Base-by-base conservation (phyloP, 1,284 basidiomycete species). In the Pseudozyma sp. region DNA sequence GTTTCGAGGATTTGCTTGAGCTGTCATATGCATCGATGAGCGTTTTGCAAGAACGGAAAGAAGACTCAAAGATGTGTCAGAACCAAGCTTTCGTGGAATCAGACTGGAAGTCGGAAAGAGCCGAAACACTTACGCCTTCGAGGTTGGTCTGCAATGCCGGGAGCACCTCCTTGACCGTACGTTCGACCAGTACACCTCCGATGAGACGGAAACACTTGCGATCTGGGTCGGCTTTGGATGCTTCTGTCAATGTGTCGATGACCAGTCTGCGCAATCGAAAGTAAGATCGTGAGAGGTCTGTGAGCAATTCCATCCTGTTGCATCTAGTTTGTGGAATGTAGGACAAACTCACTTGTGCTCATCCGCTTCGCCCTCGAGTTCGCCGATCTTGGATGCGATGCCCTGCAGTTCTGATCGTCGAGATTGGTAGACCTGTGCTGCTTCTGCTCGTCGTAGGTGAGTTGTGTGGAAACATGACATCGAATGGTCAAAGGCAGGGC, bases 171-270 rank as follows among this genome's bases (percentile, higher is more conserved):
- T 92, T 91, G 47, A 99, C 97, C 0, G 94, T 98, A 49, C 95
- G 89, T 85, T 99, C 94, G 30, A 98, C 95, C 9, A 99, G 89
- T 3, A 97, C 91, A 33, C 96, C 97, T 11, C 97, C 97, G 68
- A 99, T 92, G 75, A 99, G 88, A 51, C 97, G 90, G 86, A 98
- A 99, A 86, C 97, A 99, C 86, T 94, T 94, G 67, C 97, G 90
- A 81, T 90, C 88, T 29, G 96, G 94, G 66, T 96, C 93, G 63
- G 89, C 88, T 55, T 75, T 72, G 17, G 68, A 69, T 33, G 79
- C 78, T 34, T 87, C 88, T 44, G 92, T 87, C 31, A 99, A 86
- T 1, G 96, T 98, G 2, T 89, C 89, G 47, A 99, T 88, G 9
- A 99, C 97, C 16, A 99, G 88, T 44, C 94, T 98, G 78, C 17